These are phyloP conservation scores for Ceriops tagal DNA, from an alignment of 345 rosid genomes.

Conservation along the genomic window DNA sequence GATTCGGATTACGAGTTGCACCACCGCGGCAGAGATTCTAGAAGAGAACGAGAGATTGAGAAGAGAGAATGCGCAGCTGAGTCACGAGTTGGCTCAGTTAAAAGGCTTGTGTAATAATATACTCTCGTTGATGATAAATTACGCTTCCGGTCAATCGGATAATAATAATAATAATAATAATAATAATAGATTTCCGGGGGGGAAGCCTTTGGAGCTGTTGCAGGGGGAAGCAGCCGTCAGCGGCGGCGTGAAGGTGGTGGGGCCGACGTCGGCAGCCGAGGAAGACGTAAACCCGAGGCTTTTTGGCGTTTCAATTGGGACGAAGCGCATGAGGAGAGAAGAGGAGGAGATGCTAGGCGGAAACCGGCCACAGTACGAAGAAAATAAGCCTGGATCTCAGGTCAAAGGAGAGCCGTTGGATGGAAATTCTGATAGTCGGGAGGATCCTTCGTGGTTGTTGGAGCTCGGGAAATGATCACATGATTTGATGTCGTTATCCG, in stretches of 20 bases:
- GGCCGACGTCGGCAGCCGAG: not conserved
- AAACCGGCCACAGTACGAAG: slow-evolving; percentile 10
- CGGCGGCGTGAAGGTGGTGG: slow-evolving; percentile 16
- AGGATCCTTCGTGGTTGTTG: slow-evolving; percentile 58
- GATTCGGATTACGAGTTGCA: slow-evolving; percentile 51
- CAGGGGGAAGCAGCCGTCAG: slow-evolving; percentile 4
- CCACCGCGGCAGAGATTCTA: slow-evolving; percentile 24
- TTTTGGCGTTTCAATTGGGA: slow-evolving; percentile 23
- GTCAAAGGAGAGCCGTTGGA: slow-evolving; percentile 66
- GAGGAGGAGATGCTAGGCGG: not conserved
- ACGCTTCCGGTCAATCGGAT: slow-evolving; percentile 2
- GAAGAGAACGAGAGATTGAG: slow-evolving; percentile 44
- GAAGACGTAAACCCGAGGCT: slow-evolving; percentile 9
- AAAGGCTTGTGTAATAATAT: slow-evolving; percentile 36
- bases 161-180: too few relatives aligned
- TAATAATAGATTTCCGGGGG: not conserved
- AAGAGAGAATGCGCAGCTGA: slow-evolving; percentile 36
- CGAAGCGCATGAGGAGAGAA: slow-evolving; percentile 16
- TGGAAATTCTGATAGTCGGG: slow-evolving; percentile 20
- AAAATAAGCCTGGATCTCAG: slow-evolving; percentile 28
- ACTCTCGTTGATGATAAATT: slow-evolving; percentile 26
- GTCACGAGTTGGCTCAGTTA: slow-evolving; percentile 32
- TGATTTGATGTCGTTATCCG: too few relatives aligned
- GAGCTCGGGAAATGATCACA: slow-evolving; percentile 53
- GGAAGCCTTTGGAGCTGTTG: slow-evolving; percentile 14